Evolutionary conservation across 202 grass and related monocot species (phyloP), one percentile per base, ranked within the genome.

Genomic region (Panicum hallii): DNA sequence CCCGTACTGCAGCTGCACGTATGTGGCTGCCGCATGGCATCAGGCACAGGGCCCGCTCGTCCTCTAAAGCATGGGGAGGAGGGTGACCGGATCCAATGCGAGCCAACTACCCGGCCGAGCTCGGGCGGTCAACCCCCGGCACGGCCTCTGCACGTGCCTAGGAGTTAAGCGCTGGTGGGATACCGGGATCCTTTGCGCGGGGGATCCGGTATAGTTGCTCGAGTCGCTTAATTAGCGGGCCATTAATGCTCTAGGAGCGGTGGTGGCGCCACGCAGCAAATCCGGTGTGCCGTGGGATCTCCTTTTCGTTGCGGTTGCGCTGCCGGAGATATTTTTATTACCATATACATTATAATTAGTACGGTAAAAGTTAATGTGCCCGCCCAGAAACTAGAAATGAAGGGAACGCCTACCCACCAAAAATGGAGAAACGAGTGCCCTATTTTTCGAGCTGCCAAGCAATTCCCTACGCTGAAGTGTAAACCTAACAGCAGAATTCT

Each of bases 241-340:
- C 61, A 57, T 84, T 42, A 80, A 80, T 69, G 64, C 34, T 16
- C 61, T 67, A 38, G 78, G 46, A 40, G 26, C 26, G 26, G 38
- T 50, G 77, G 5, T 7, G 6, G 20, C 5, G 66, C 52, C 12
- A 14, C 7, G 56, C 7, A 48, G 6, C 19, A 15, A 68, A 55
- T 80, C 78, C 63, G n/a, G 13, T 11, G 62, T 4, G 77, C 77
- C 61, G 28, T 42, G 58, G 36, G 30, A 57, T 50, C 3, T 17
- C 28, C 12, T 38, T 64, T 65, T 38, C 38, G 38, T 38, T 17
- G 32, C 14, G 2, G 58, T 5, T 13, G 22, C 5, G 11, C 11
- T 1, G 58, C 58, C 11, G 23, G 9, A 30, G 58, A 62, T 30
- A 13, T 12, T 26, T 12, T 26, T 61, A 12, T 5, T 55, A 23